phyloP scores from a whole-genome alignment of 768 basidiomycete species.

The Rhizopogon rudus region DNA sequence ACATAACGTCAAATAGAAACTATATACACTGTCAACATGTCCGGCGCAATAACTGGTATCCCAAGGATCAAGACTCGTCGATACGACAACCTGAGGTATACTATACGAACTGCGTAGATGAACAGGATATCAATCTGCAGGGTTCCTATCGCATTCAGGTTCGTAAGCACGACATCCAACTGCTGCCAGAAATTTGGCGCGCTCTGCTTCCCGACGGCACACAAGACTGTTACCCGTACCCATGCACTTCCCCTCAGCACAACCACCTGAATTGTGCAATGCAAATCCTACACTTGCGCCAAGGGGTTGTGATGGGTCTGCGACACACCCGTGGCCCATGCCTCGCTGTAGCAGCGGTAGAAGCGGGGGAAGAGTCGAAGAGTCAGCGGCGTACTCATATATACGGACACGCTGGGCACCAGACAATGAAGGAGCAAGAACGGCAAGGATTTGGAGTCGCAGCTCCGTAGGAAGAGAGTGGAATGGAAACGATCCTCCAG shows the following conservation, averaged over 20 bases:
- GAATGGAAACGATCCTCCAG: conserved; percentile 30
- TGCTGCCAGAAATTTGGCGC: conserved; percentile 36
- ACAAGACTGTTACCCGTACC: conserved; percentile 32
- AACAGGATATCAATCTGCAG: too few relatives aligned
- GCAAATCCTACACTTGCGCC: conserved; percentile 11
- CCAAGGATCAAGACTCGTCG: not conserved
- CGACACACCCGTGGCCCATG: conserved; percentile 11
- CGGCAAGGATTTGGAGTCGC: conserved; percentile 49
- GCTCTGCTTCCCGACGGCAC: conserved; percentile 38
- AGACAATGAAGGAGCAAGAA: conserved; percentile 53
- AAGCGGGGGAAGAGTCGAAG: conserved; percentile 43
- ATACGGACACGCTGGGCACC: conserved; percentile 52
- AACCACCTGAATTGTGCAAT: conserved; percentile 9
- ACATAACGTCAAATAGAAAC: too few relatives aligned
- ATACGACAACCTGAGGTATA: not conserved
- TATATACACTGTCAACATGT: not conserved
- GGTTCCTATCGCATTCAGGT: conserved; percentile 12
- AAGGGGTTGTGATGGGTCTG: conserved; percentile 15
- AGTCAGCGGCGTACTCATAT: conserved; percentile 45
- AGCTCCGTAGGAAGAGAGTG: conserved; percentile 51
- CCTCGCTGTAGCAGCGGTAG: conserved; percentile 27
- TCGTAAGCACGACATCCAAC: conserved; percentile 48
- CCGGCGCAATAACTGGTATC: not conserved
- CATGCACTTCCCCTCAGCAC: conserved; percentile 35
- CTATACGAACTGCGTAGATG: not conserved